A percentile compares a stretch with the other conserved stretches of the same genome.
Conservation (phyloP, 1,284 basidiomycete genomes). For the Tylopilus orsonianus region DNA sequence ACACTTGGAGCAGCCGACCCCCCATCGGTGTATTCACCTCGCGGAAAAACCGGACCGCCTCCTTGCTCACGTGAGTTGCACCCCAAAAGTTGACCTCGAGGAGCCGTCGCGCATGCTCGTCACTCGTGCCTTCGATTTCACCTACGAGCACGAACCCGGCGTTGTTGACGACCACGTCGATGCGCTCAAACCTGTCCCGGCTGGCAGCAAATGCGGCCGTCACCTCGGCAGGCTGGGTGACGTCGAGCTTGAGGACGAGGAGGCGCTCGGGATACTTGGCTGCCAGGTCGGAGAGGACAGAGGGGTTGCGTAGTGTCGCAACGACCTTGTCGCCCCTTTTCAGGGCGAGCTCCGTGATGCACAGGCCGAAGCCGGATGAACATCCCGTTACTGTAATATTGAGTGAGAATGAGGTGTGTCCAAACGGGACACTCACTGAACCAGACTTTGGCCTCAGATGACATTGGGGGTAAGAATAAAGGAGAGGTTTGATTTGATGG, state of each 20-base stretch:
- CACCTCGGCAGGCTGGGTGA: conserved; percentile 23
- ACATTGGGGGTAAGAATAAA: too few relatives aligned
- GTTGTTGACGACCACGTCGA: conserved; percentile 36
- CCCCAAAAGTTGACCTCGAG: conserved; percentile 42
- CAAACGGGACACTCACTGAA: too few relatives aligned
- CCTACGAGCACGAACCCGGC: not conserved
- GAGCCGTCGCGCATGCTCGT: conserved; percentile 2
- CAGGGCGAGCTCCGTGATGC: not conserved
- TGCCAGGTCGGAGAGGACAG: not conserved
- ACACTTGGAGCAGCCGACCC: conserved; percentile 25
- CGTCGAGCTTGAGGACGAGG: conserved; percentile 40
- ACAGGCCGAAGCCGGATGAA: not conserved
- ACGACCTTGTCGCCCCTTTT: not conserved
- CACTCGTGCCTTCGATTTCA: not conserved
- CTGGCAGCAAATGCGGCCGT: conserved; percentile 33
- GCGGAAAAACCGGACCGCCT: conserved; percentile 25
- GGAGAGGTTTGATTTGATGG: too few relatives aligned
- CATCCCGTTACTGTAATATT: not conserved
- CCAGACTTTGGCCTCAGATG: too few relatives aligned
- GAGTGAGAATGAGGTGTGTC: too few relatives aligned
- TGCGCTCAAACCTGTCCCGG: conserved; percentile 35
- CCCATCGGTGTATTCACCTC: conserved; percentile 27
- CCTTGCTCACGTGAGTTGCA: conserved; percentile 29
- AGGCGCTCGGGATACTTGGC: conserved; percentile 30
- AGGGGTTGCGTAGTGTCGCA: not conserved